Base-by-base conservation (phyloP, 2,329 filamentous ascomycete species). In the Chaetomium sp. region DNA sequence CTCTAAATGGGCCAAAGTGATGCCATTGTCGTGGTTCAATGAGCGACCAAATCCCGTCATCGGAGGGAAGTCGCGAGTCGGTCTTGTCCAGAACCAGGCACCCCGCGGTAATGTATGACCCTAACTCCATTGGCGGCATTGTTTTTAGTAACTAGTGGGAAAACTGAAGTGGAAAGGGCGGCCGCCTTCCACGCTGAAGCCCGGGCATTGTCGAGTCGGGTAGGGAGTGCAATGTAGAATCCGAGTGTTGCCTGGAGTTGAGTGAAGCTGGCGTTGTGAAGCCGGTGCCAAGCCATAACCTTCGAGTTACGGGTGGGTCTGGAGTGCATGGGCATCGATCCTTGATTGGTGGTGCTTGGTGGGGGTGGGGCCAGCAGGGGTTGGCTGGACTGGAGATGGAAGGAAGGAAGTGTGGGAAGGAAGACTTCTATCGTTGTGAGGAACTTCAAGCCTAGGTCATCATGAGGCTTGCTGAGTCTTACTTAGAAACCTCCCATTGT, bases 41-140 rank as follows among this genome's bases (percentile, higher is more conserved):
- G 9, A 27, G 19, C 21, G 60, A 54, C 63, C 61, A 66, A 12
- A 62, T n/a, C 3, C 64, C 38, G 1, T 25, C 21, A 29, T 29
- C 27, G 27, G 27, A 29, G 3, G 61, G 58, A 38, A 60, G 21
- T 27, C 25, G 57, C 33, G 54, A 53, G 27, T 54, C n/a, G 27
- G 33, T 27, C 49, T 66, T 38, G 21, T 69, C 31, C 25, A 70
- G 19, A 12, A 63, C 33, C 21, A 70, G 38, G 63, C 66, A 69
- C 6, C 69, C 69, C 4, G 64, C 69, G 10, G 69, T 67, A 49
- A 70, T 56, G 47, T 66, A 59, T 50, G 51, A 60, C 10, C 21
- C 19, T 27, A 64, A 55, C 8, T 53, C 45, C 16, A 55, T 47
- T 27, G 47, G 25, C 16, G 27, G 8, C 57, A 63, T 67, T 27